Evolutionary conservation across 2,329 filamentous ascomycete genomes (phyloP).

Genomic region (Botryotinia calthae): DNA sequence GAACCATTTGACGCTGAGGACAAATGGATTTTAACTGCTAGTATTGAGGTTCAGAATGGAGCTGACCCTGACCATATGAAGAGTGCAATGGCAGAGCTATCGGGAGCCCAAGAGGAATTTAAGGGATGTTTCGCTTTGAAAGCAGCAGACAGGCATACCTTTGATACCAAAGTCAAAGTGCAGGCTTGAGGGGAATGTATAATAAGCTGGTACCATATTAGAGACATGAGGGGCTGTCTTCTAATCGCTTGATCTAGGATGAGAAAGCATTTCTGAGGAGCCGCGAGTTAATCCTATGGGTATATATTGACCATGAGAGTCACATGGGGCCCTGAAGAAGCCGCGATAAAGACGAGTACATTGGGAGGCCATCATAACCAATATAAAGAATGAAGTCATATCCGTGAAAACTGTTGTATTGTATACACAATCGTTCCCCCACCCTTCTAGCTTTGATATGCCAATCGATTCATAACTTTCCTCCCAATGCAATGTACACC

Average conservation of each 20-base stretch:
- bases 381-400: slow-evolving; percentile 11
- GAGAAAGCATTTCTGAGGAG: not conserved
- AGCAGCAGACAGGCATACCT: slow-evolving; percentile 50
- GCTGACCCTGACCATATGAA: slow-evolving; percentile 54
- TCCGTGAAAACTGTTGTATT: slow-evolving; percentile 18
- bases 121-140: slow-evolving; percentile 54
- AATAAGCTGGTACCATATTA: not conserved
- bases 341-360: not conserved
- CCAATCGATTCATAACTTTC: slow-evolving; percentile 19
- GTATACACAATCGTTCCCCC: slow-evolving; percentile 20
- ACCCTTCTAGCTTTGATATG: slow-evolving; percentile 25
- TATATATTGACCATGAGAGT: not conserved
- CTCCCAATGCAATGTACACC: slow-evolving; percentile 5
- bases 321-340: not conserved
- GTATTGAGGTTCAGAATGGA: slow-evolving; percentile 53
- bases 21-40: slow-evolving; percentile 57
- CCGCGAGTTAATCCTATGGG: not conserved
- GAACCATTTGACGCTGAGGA: slow-evolving; percentile 48
- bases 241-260: not conserved
- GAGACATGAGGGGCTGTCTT: not conserved
- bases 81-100: slow-evolving; percentile 53
- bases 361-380: not conserved
- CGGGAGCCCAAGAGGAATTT: slow-evolving; percentile 47
- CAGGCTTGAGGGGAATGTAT: slow-evolving; percentile 15
- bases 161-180: slow-evolving; percentile 48